Evolutionary conservation across 2,329 filamentous ascomycete species (phyloP), one percentile per base, ranked within the genome.

Genomic region (Hirsutella minnesotensis): DNA sequence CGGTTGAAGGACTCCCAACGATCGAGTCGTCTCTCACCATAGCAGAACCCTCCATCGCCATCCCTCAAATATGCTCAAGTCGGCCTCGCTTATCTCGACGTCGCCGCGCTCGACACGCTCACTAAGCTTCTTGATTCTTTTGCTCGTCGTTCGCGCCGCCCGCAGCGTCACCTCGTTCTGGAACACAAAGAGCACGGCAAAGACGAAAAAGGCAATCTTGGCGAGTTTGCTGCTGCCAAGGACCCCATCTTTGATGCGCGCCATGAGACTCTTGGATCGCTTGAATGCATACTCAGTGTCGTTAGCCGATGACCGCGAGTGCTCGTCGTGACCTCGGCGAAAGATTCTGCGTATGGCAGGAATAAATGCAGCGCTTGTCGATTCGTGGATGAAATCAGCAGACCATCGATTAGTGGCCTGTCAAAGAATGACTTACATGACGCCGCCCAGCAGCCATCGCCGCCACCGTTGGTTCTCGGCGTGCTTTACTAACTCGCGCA

Each of bases 231-330:
- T 67, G 13, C 61, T 63, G 4, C 70, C 66, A 9, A 65, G 58
- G 1, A 72, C 54, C 7, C 65, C 62, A 38, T 62, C 56, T 42
- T 69, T 61, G 51, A 78, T 73, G 41, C 73, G 67, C 3, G 64
- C 51, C 22, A 77, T 57, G 4, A 78, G 64, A 3, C 64, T 61
- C 55, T 67, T 68, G 56, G 70, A 73, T 49, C 63, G 65, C 21
- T 56, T 58, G 53, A 76, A 78, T 24, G 75, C 74, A 51, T 77
- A 73, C 58, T 78, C 75, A 21, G 75, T 79, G 49, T 70, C 65
- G 54, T 73, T 77, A 47, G 66, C 53, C 1, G 65, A 56, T 8
- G 46, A 40, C 9, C 61, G 54, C 3, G 59, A 58, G 41, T 64
- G 60, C 13, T 65, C 60, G 13, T 64, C 55, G 10, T 55, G 45